Base-by-base conservation (phyloP, 2,329 filamentous ascomycete genomes). In the Trichoderma asperellum region DNA sequence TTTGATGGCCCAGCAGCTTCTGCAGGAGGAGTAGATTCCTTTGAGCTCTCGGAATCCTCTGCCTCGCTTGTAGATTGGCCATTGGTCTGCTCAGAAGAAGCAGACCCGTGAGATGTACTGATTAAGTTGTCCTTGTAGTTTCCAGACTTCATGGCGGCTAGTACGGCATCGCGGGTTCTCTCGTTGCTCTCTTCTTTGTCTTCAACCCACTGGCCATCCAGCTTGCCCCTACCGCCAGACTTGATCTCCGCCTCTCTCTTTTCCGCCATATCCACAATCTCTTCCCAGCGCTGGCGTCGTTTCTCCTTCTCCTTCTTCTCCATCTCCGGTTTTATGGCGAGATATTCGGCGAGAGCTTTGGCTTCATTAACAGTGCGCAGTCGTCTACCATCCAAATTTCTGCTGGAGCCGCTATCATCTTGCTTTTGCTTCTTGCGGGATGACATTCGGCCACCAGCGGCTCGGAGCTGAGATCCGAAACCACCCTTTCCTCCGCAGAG, bases 301-400 rank as follows among this genome's bases (percentile, higher is more conserved):
- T 92, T 91, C 77, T 97, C 94, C 76, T 94, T 95, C 79, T 98
- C 94, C 77, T 93, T 93, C 80, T 91, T 90, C 72, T 97, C 96
- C 95, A 99, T 97, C 71, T 97, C 95, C 0, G 96, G 96, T 78
- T 98, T 97, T 73, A 97, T 92, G 2, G 94, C 93, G 2, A 98
- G 86, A 76, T 97, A 98, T 78, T 98, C 94, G 0, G 96, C 96
- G 24, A 99, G 84, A 1, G 93, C 92, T 80, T 99, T 99, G 40
- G 96, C 96, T 79, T 99, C 96, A 47, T 92, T 95, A 34, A 98
- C 93, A 2, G 96, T 98, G 62, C 96, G 90, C 68, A 99, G 80
- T 68, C 96, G 88, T 27, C 96, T 89, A 0, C 96, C 96, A 76
- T 98, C 96, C 2, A 99, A 85, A 73, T 98, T 99, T 72, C 96